phyloP scores from a whole-genome alignment of 148 eudicot genomes.

The Vaccinium macrocarpon region DNA sequence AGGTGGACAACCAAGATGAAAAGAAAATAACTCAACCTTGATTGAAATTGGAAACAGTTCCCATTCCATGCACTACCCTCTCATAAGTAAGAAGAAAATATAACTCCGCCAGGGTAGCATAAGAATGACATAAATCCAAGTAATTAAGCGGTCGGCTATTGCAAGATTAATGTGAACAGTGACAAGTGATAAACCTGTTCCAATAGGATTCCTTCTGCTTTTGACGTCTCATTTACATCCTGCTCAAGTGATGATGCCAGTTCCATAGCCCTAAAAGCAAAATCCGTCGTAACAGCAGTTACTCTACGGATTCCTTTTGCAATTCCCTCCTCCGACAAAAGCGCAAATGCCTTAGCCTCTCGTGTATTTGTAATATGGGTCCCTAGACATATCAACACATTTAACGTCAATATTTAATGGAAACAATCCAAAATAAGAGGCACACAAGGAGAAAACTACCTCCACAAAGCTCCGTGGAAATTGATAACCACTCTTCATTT shows the following conservation, averaged over 20 bases:
- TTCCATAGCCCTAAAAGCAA: constrained; percentile 60
- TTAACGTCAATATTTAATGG: neutral
- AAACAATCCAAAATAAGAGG: neutral
- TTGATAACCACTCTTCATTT: constrained; percentile 65
- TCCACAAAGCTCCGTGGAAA: constrained; percentile 94
- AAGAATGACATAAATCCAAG: neutral
- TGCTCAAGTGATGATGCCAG: constrained; percentile 68
- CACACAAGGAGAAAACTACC: constrained; percentile 40
- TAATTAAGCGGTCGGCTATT: neutral
- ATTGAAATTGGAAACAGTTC: neutral
- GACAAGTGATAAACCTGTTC: constrained; percentile 60
- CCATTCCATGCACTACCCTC: neutral
- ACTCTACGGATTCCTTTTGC: constrained; percentile 97
- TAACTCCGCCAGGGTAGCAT: neutral
- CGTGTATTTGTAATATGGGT: constrained; percentile 90
- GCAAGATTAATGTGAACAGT: neutral
- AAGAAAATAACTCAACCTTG: neutral
- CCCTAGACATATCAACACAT: constrained; percentile 40
- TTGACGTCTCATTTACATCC: constrained; percentile 71
- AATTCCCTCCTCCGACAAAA: constrained; percentile 90
- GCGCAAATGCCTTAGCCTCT: constrained; percentile 91
- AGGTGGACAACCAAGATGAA: neutral
- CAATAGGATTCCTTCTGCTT: constrained; percentile 52
- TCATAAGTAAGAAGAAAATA: neutral
- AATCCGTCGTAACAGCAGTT: constrained; percentile 81